A percentile compares a stretch with the other conserved stretches of the same genome.
These are phyloP conservation scores for Mimosa bimucronata DNA, from an alignment of 306 rosid species.

Conservation along the genomic window DNA sequence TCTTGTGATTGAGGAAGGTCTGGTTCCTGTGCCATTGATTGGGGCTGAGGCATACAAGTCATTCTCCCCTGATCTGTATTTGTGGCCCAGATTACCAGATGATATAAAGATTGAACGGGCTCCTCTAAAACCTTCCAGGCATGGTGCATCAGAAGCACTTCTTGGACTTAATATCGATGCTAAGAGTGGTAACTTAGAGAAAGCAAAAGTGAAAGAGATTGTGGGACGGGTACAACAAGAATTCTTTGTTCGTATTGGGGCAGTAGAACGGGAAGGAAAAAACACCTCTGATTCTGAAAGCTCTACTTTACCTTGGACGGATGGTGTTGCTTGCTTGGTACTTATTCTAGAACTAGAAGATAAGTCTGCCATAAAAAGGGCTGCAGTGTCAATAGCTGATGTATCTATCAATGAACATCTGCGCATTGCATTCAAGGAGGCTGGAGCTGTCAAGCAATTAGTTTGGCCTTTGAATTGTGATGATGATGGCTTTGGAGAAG, in stretches of 20 bases:
- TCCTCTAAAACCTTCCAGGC: constrained; percentile 62
- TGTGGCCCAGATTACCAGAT: constrained; percentile 79
- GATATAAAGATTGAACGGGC: constrained; percentile 74
- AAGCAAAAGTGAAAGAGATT: constrained; percentile 70
- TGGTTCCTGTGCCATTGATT: constrained; percentile 82
- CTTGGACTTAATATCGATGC: constrained; percentile 73
- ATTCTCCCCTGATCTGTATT: constrained; percentile 59
- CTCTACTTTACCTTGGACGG: constrained; percentile 72
- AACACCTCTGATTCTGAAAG: constrained; percentile 50
- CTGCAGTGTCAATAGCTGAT: constrained; percentile 73
- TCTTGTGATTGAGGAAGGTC: constrained; percentile 86
- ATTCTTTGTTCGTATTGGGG: constrained; percentile 86
- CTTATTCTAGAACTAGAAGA: constrained; percentile 78
- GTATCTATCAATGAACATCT: constrained; percentile 81
- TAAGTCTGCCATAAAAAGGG: constrained; percentile 60
- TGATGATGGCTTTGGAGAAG: constrained; percentile 72
- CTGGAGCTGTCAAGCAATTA: constrained; percentile 78
- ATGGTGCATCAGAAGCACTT: constrained; percentile 84
- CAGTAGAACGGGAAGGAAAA: constrained; percentile 60
- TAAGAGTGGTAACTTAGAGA: constrained; percentile 58
- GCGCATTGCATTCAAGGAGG: constrained; percentile 85
- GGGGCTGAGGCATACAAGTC: constrained; percentile 84
- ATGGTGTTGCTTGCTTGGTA: constrained; percentile 87
- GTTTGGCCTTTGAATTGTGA: constrained; percentile 55
- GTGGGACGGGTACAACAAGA: constrained; percentile 73